phyloP scores from a whole-genome alignment of 2,329 filamentous ascomycete genomes.

The Ilyonectria robusta region DNA sequence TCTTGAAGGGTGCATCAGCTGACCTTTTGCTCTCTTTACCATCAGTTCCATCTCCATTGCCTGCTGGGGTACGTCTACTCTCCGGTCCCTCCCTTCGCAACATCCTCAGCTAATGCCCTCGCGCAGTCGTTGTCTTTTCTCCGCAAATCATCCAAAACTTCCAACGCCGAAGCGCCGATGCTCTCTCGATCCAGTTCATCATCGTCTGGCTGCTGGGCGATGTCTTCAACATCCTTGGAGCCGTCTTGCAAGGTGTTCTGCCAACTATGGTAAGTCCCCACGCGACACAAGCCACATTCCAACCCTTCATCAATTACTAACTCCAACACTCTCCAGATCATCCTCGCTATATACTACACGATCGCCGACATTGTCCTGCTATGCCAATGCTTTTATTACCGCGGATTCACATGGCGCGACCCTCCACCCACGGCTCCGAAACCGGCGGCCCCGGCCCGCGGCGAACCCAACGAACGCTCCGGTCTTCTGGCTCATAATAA shows the following conservation, averaged over 20 bases:
- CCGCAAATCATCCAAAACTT: slow-evolving; percentile 98
- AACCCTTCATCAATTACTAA: slow-evolving; percentile 25
- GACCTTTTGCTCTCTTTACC: slow-evolving; percentile 20
- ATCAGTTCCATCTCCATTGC: slow-evolving; percentile 92
- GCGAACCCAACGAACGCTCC: slow-evolving; percentile 67
- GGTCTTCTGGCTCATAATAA: slow-evolving; percentile 37
- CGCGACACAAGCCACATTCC: neutral
- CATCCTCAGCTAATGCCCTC: slow-evolving; percentile 34
- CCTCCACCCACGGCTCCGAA: slow-evolving; percentile 62
- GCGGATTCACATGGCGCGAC: slow-evolving; percentile 80
- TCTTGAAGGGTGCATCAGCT: slow-evolving; percentile 16
- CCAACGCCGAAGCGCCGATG: slow-evolving; percentile 85
- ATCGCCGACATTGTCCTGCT: slow-evolving; percentile 91
- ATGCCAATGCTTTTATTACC: slow-evolving; percentile 94
- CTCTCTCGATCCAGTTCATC: slow-evolving; percentile 91
- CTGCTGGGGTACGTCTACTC: slow-evolving; percentile 75
- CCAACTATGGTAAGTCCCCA: slow-evolving; percentile 82
- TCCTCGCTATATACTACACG: slow-evolving; percentile 94
- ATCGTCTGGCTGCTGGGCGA: slow-evolving; percentile 94
- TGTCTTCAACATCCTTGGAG: slow-evolving; percentile 97
- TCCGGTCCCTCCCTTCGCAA: slow-evolving; percentile 8
- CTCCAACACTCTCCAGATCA: slow-evolving; percentile 66
- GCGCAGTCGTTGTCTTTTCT: slow-evolving; percentile 88
- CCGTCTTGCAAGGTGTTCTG: slow-evolving; percentile 89
- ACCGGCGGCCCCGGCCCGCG: slow-evolving; percentile 49